Evolutionary conservation across 139 green algal genomes (phyloP).

Genomic region (Coelastrella sp.): DNA sequence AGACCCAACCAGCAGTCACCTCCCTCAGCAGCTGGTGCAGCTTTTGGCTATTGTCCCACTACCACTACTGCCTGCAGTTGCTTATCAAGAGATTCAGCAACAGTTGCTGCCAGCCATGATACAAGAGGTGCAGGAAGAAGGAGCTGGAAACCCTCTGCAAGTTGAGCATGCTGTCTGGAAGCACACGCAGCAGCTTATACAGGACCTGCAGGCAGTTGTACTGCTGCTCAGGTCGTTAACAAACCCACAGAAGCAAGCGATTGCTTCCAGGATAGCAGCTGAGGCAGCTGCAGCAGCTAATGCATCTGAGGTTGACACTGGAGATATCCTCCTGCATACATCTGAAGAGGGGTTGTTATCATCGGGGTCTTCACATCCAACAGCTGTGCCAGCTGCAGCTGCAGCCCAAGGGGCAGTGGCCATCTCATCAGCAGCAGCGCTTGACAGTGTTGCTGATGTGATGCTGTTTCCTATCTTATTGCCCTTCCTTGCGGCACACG

Average conservation of each 20-base stretch:
- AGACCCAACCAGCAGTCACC: neutral
- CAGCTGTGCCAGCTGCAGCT: neutral
- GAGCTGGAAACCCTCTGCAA: neutral
- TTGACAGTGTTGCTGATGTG: neutral
- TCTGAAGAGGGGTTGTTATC: neutral
- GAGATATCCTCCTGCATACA: neutral
- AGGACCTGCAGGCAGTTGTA: neutral
- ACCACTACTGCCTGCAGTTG: constrained; percentile 20
- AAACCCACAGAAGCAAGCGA: too few relatives aligned
- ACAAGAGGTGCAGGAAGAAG: constrained; percentile 31
- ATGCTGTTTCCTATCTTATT: constrained; percentile 36
- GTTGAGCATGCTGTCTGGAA: neutral
- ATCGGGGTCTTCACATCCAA: neutral
- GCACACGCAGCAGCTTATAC: constrained; percentile 12
- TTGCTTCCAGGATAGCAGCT: too few relatives aligned
- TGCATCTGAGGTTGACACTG: neutral
- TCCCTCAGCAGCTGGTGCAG: neutral
- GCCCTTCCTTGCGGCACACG: constrained; percentile 20
- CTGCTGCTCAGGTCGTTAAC: too few relatives aligned
- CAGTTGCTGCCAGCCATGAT: constrained; percentile 48
- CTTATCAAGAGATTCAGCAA: constrained; percentile 47
- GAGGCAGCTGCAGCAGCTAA: neutral
- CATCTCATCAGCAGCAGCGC: neutral
- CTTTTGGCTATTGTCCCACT: constrained; percentile 12
- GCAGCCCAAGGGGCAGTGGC: neutral